Percentiles rank a stretch among this genome's conserved stretches.
These are phyloP conservation scores for Linum trigynum DNA, from an alignment of 345 rosid genomes.

Conservation along the genomic window DNA sequence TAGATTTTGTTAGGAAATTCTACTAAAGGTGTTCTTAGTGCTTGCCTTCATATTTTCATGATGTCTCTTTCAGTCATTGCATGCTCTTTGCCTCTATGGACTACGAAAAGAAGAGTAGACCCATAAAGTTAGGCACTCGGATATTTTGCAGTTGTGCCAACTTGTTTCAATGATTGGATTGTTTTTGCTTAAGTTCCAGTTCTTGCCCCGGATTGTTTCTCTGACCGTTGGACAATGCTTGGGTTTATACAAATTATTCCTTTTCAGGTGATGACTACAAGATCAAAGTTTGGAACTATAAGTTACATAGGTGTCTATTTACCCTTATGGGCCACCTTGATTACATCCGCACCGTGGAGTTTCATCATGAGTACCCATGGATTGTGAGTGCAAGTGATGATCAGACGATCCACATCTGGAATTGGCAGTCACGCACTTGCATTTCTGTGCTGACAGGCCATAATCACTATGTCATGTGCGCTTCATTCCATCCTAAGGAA, in stretches of 20 bases:
- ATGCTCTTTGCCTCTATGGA: background rate
- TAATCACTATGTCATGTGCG: constrained; percentile 98
- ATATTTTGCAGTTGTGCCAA: background rate
- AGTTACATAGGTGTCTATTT: constrained; percentile 78
- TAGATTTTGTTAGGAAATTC: too few species aligned
- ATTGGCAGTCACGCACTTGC: constrained; percentile 98
- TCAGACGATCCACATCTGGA: constrained; percentile 97
- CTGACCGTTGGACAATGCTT: background rate
- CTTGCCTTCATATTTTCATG: background rate
- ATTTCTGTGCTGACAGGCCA: constrained; percentile 94
- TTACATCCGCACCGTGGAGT: constrained; percentile 92
- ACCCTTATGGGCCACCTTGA: constrained; percentile 97
- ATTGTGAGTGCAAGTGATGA: constrained; percentile 98
- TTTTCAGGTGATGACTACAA: constrained; percentile 90
- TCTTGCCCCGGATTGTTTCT: background rate
- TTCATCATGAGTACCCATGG: constrained; percentile 97
- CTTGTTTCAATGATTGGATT: background rate
- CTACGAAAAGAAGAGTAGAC: background rate
- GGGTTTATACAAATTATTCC: background rate
- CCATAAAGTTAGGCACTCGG: background rate
- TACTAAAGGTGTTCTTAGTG: background rate
- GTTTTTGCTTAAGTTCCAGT: background rate
- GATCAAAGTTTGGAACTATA: constrained; percentile 97
- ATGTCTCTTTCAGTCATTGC: background rate
- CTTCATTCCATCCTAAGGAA: constrained; percentile 91